Base-by-base conservation (phyloP, 2,329 filamentous ascomycete species). In the Ceratocystis smalleyi region DNA sequence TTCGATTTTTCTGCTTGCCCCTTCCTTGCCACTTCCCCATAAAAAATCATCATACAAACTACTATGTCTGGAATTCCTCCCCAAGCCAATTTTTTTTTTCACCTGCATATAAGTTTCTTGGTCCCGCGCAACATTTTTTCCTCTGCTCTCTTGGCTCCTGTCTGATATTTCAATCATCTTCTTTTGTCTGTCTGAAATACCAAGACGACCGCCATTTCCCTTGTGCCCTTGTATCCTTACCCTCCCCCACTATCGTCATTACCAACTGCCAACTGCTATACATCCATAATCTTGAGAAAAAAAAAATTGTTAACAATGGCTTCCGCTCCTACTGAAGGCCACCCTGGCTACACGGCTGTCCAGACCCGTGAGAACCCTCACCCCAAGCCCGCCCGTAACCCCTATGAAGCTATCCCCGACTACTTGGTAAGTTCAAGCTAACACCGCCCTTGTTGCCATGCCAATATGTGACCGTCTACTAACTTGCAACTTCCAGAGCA, bases 361-460 rank as follows among this genome's bases (percentile, higher is more conserved):
- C 43, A 61, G 43, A 62, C 65, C 35, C 65, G 65, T 43, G 65
- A 66, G 61, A 67, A 66, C 32, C 65, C 65, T 66, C 65, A 66
- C 59, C 65, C 65, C 66, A 67, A 66, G 65, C 47, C 65, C 6
- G 51, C 65, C 35, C 65, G 65, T 63, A 77, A 77, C 71, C 81
- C 81, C 61, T 86, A 86, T 75, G 77, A 81, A 69, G 80, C 82
- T 45, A 84, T 88, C 62, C 85, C 83, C 69, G 86, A 89, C 76
- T 89, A 86, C 77, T 76, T 89, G 68, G 65, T 66, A 66, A 66
- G 65, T 62, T 15, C 54, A 30, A 35, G 30, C 24, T 35, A 35
- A n/a, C 19, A 2, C 12, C 27, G 7, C n/a, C 30, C 12, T 17
- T 22, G 8, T 12, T 15, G 8, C 19, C 27, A n/a, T 15, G 8